phyloP scores from a whole-genome alignment of 345 rosid genomes.

The Anastatica hierochuntica region DNA sequence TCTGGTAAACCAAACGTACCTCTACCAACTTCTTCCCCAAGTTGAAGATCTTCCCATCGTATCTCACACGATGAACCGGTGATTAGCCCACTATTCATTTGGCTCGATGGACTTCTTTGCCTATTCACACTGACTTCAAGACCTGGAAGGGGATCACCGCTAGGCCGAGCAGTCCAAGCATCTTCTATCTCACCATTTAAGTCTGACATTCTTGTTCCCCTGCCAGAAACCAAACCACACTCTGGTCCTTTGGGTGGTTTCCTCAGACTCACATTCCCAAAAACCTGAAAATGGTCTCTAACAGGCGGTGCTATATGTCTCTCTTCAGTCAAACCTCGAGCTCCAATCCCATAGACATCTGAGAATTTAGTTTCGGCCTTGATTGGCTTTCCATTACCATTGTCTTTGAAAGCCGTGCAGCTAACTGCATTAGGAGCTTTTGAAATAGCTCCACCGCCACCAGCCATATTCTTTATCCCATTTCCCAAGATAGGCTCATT shows the following conservation, averaged over 20 bases:
- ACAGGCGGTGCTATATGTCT: slow-evolving; percentile 15
- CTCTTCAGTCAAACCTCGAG: slow-evolving; percentile 22
- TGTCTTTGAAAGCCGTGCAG: slow-evolving; percentile 13
- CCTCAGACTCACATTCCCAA: slow-evolving; percentile 19
- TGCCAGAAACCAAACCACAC: slow-evolving; percentile 23
- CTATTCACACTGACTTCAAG: slow-evolving; percentile 31
- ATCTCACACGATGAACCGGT: slow-evolving; percentile 42
- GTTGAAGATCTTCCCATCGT: slow-evolving; percentile 60
- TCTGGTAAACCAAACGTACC: slow-evolving; percentile 34
- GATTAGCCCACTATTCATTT: slow-evolving; percentile 33
- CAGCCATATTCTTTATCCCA: slow-evolving; percentile 6
- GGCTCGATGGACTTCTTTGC: slow-evolving; percentile 39
- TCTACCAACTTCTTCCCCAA: slow-evolving; percentile 75
- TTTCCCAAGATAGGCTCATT: slow-evolving; percentile 13
- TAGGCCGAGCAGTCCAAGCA: slow-evolving; percentile 26
- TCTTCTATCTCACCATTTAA: slow-evolving; percentile 30
- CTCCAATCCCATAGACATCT: slow-evolving; percentile 18
- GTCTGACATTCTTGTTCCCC: slow-evolving; percentile 29
- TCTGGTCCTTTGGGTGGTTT: slow-evolving; percentile 20
- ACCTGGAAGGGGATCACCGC: slow-evolving; percentile 22
- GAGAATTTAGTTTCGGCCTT: slow-evolving; percentile 8
- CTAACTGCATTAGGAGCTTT: slow-evolving; percentile 21
- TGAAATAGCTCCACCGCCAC: slow-evolving; percentile 16
- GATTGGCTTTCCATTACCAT: slow-evolving; percentile 15
- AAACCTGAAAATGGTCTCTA: slow-evolving; percentile 25